Conservation (phyloP, 192 early-diverging fungal genomes). For the Gigaspora rosea region DNA sequence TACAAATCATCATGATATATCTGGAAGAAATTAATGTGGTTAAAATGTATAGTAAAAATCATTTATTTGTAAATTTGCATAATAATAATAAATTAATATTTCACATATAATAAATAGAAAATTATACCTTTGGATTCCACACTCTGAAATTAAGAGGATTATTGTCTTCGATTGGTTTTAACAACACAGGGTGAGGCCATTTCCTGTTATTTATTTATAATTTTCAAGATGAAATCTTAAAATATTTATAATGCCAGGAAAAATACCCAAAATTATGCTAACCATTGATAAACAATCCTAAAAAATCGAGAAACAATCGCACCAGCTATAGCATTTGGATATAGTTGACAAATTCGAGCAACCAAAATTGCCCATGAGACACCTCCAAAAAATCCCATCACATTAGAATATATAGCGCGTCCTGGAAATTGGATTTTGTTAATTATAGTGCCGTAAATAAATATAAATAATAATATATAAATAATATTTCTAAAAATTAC, state of each 20-base stretch:
- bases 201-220: constrained; percentile 39
- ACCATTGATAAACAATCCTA: constrained; percentile 82
- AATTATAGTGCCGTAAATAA: not conserved
- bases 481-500: constrained; percentile 21
- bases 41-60: too few relatives aligned
- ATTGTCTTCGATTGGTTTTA: constrained; percentile 87
- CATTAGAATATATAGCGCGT: constrained; percentile 92
- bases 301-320: constrained; percentile 90
- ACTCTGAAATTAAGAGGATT: constrained; percentile 67
- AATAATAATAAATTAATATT: too few relatives aligned
- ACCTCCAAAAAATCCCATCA: constrained; percentile 97
- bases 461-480: not conserved
- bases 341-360: constrained; percentile 92
- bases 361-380: constrained; percentile 99
- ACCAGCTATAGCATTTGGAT: constrained; percentile 90
- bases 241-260: too few relatives aligned
- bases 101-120: not conserved
- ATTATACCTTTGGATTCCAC: constrained; percentile 87
- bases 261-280: too few relatives aligned
- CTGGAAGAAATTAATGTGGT: constrained; percentile 18
- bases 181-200: constrained; percentile 92
- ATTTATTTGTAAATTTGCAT: too few relatives aligned
- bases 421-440: constrained; percentile 22
- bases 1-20: constrained; percentile 75
- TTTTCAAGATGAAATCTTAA: too few relatives aligned